Evolutionary conservation across 352 stramenopile genomes (phyloP), one percentile per base, ranked within the genome.

Genomic region (Saprolegnia diclina): DNA sequence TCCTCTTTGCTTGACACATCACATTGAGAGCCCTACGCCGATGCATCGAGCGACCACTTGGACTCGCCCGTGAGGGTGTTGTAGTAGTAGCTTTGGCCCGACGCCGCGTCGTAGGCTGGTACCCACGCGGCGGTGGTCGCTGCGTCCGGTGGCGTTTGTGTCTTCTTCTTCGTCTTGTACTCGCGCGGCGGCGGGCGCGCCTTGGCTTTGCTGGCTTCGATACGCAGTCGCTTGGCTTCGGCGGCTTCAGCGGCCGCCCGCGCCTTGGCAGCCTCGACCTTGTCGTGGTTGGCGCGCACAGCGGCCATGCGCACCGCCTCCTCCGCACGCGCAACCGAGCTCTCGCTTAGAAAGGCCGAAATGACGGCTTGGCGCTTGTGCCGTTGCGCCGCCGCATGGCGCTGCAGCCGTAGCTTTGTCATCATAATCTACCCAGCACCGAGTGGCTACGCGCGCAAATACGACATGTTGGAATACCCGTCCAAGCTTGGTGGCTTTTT

Each of bases 1-100:
- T n/a, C n/a, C n/a, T n/a, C n/a, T n/a, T n/a, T n/a, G n/a, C 29
- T 35, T 5, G 29, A 35, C 29, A 11, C 13, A 42, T 59, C 52
- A 9, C 24, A 7, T 7, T 57, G 22, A 57, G 38, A n/a, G 11
- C 7, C 42, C 11, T n/a, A n/a, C 11, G 18, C 10, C 18, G 18
- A 11, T 48, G 11, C 42, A 48, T 48, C 42, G 24, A 59, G 52
- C 16, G 61, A 13, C 63, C 63, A 69, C 40, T 45, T 69, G 63
- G 29, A 54, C 22, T 69, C 63, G 13, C 63, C 63, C 9, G 63
- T 63, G 22, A 61, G 7, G 63, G 63, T 14, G 63, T 69, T 69
- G 38, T 69, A 69, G 21, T 54, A 59, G 46, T 69, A 69, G n/a
- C 62, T 69, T 54, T 22, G 61, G 21, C 50, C 38, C 4, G 10